phyloP scores from a whole-genome alignment of 805 yeast species.

The Saccharomycopsis fermentans region DNA sequence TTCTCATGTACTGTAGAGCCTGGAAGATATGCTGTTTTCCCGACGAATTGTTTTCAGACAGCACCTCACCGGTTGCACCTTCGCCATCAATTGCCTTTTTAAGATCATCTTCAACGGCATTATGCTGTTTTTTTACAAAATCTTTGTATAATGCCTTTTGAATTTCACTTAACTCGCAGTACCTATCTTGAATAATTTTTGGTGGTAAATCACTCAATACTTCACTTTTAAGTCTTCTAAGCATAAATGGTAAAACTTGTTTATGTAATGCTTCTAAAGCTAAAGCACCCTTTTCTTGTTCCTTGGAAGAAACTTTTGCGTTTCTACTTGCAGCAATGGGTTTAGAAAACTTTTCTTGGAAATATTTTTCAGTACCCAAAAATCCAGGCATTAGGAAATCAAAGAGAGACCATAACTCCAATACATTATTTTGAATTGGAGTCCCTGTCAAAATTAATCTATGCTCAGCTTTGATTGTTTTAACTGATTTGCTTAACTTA shows the following conservation, averaged over 20 bases:
- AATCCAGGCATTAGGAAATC: slow-evolving; percentile 99
- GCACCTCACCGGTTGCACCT: slow-evolving; percentile 19
- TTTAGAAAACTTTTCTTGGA: slow-evolving; percentile 93
- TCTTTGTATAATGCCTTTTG: slow-evolving; percentile 84
- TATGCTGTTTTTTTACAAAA: slow-evolving; percentile 78
- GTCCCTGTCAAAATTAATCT: slow-evolving; percentile 90
- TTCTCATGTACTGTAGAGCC: slow-evolving; percentile 94
- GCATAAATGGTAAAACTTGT: slow-evolving; percentile 92
- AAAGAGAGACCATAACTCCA: slow-evolving; percentile 95
- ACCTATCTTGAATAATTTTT: slow-evolving; percentile 94
- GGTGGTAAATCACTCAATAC: slow-evolving; percentile 96
- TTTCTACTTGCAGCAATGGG: slow-evolving; percentile 93
- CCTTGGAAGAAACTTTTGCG: slow-evolving; percentile 79
- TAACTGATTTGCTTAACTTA: slow-evolving; percentile 82
- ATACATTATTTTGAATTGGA: slow-evolving; percentile 93
- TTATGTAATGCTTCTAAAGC: slow-evolving; percentile 94
- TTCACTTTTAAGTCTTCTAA: slow-evolving; percentile 92
- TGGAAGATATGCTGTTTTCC: slow-evolving; percentile 91
- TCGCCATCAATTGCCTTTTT: slow-evolving; percentile 29
- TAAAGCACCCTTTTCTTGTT: slow-evolving; percentile 93
- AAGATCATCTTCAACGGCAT: slow-evolving; percentile 56
- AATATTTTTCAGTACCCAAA: slow-evolving; percentile 85
- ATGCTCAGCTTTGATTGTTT: slow-evolving; percentile 74
- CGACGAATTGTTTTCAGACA: slow-evolving; percentile 33
- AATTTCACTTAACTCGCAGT: slow-evolving; percentile 86